Conservation (phyloP, 2,329 filamentous ascomycete genomes). For the Pyrenochaeta sp. region DNA sequence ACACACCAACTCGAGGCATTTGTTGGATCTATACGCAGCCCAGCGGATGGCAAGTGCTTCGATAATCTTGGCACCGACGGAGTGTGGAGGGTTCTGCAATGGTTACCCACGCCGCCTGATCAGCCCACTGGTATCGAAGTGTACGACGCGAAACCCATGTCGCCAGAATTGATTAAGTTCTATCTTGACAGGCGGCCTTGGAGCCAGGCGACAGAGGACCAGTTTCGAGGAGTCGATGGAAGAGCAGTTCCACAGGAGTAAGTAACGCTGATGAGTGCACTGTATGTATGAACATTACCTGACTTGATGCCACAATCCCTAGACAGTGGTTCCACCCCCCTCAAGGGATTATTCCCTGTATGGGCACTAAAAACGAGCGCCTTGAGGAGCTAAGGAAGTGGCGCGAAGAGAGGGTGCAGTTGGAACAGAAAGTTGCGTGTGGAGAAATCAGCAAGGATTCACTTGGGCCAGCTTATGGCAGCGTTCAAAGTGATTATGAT, state of each 20-base stretch:
- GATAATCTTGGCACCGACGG: slow-evolving; percentile 1
- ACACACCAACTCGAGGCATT: neutral
- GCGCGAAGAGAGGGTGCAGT: neutral
- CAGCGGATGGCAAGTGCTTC: neutral
- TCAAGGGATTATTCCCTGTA: neutral
- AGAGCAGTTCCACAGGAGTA: slow-evolving; percentile 5
- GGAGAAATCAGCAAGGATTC: slow-evolving; percentile 6
- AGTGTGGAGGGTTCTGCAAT: slow-evolving; percentile 1
- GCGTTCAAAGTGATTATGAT: slow-evolving; percentile 6
- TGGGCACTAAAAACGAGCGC: slow-evolving; percentile 9
- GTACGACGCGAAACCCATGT: slow-evolving; percentile 9
- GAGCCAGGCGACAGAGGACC: slow-evolving; percentile 3
- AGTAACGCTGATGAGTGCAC: neutral
- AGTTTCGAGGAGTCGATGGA: slow-evolving; percentile 8
- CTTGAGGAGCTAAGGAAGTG: neutral
- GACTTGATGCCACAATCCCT: neutral
- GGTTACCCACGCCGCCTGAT: slow-evolving; percentile 3
- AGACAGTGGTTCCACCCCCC: slow-evolving; percentile 5
- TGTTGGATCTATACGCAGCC: neutral
- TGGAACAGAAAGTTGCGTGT: slow-evolving; percentile 3
- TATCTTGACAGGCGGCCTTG: slow-evolving; percentile 5
- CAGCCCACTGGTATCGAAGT: neutral
- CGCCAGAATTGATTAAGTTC: slow-evolving; percentile 4
- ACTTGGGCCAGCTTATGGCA: neutral
- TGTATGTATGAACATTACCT: neutral